Evolutionary conservation across 2,329 filamentous ascomycete species (phyloP).

Genomic region (Claviceps pazoutovae): DNA sequence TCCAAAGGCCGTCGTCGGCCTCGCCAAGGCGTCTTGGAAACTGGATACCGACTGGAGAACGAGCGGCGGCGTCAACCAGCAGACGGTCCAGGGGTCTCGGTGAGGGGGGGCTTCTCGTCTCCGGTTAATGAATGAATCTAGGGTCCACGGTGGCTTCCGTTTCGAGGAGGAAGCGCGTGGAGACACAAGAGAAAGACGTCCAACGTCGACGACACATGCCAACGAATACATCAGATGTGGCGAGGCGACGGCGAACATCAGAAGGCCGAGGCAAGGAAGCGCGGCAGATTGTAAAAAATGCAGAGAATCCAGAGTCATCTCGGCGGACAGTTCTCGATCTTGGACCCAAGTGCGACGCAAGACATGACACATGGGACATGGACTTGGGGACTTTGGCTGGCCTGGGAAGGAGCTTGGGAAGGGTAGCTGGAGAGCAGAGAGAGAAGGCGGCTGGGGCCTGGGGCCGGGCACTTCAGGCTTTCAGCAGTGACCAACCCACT

Average conservation of each 20-base stretch:
- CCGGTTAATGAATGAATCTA: constrained; percentile 6
- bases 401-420: not conserved
- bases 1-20: not conserved
- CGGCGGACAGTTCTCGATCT: not conserved
- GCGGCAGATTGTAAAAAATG: not conserved
- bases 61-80: constrained; percentile 1
- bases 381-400: not conserved
- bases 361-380: too few species aligned
- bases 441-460: not conserved
- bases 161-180: constrained; percentile 7
- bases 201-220: not conserved
- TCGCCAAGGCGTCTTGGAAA: constrained; percentile 1
- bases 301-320: not conserved
- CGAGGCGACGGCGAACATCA: not conserved
- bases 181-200: constrained; percentile 3
- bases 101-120: constrained; percentile 5
- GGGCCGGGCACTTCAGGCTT: not conserved
- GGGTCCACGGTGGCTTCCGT: constrained; percentile 7
- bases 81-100: constrained; percentile 3
- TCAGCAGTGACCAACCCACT: not conserved
- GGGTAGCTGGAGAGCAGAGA: not conserved
- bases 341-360: not conserved
- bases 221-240: not conserved
- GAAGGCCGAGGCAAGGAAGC: not conserved
- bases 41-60: constrained; percentile 3